These are phyloP conservation scores for Talaromyces nanjingensis DNA, from an alignment of 495 filamentous ascomycete genomes.

Conservation along the genomic window DNA sequence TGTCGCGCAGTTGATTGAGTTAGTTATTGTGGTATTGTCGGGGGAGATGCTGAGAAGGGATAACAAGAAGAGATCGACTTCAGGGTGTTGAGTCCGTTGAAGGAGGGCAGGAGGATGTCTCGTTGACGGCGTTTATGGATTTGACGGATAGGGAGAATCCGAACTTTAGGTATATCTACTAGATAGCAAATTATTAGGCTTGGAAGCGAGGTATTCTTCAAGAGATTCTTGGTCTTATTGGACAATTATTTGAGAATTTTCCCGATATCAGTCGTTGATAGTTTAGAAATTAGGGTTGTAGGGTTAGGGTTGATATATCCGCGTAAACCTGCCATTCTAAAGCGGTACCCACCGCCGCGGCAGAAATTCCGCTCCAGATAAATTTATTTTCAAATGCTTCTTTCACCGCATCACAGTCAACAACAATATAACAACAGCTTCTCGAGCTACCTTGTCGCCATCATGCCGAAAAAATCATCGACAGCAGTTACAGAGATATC, in stretches of 20 bases:
- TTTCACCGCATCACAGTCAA: not conserved
- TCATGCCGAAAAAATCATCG: conserved; percentile 31
- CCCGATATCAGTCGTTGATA: too few species aligned
- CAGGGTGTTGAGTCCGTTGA: conserved; percentile 46
- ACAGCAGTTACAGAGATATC: conserved; percentile 25
- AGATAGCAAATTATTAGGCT: not conserved
- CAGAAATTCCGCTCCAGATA: not conserved
- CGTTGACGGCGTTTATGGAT: conserved; percentile 28
- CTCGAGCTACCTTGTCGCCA: not conserved
- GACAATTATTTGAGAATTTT: too few species aligned
- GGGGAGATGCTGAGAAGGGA: conserved; percentile 39
- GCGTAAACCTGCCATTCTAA: not conserved
- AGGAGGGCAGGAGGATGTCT: conserved; percentile 44
- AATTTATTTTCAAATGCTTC: conserved; percentile 1
- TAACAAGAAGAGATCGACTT: conserved; percentile 36
- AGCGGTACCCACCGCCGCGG: not conserved
- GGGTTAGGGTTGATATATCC: not conserved
- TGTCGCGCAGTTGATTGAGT: conserved; percentile 41
- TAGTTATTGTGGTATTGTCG: conserved; percentile 47
- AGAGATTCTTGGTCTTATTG: too few species aligned
- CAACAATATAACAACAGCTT: not conserved
- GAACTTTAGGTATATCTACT: conserved; percentile 15
- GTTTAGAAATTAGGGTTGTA: not conserved
- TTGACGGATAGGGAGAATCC: conserved; percentile 36
- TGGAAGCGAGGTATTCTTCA: too few species aligned